Evolutionary conservation across 257 asterid genomes (phyloP), one percentile per base, ranked within the genome.

Genomic region (Anisodus acutangulus): DNA sequence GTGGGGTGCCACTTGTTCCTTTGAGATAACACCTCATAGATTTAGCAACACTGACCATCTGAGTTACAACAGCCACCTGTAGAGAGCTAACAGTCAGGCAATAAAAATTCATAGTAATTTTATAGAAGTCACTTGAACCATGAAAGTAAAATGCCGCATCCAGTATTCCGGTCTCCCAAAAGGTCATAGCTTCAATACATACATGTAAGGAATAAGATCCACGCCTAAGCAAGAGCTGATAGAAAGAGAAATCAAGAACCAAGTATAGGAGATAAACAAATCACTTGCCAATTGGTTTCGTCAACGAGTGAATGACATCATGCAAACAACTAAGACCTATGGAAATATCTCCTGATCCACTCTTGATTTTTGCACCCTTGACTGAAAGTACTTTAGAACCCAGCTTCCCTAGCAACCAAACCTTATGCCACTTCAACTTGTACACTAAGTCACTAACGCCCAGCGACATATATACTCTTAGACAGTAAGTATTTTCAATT

Each of bases 11-110:
- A 90, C 86, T 87, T 76, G 93, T 17, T 87, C 90, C 90, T 87
- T 84, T 92, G 57, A 26, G 76, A 85, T 90, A 92, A 84, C 95
- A 94, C 88, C 97, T 89, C 98, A 94, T 93, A 67, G 93, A 91
- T 90, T 86, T 88, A 81, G 95, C 91, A 58, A 85, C 72, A 79
- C 72, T 60, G 69, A 89, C 87, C 95, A 95, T 95, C 47, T 63
- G 91, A 68, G 90, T 88, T 71, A 87, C 93, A 85, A 89, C 74
- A 60, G 87, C 86, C 22, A 92, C 95, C 97, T 93, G 92, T 70
- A 70, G 82, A 84, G 8, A 76, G 63, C 47, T 51, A 26, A 9
- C 35, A 72, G 41, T 72, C 59, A 72, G 59, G 39, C 80, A 72
- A 72, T 10, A n/a, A 9, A 45, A 26, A 49, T 63, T 53, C 81